A percentile compares a stretch with the other conserved stretches of the same genome.
These are phyloP conservation scores for Cicer chorassanicum DNA, from an alignment of 306 rosid species.

Conservation along the genomic window DNA sequence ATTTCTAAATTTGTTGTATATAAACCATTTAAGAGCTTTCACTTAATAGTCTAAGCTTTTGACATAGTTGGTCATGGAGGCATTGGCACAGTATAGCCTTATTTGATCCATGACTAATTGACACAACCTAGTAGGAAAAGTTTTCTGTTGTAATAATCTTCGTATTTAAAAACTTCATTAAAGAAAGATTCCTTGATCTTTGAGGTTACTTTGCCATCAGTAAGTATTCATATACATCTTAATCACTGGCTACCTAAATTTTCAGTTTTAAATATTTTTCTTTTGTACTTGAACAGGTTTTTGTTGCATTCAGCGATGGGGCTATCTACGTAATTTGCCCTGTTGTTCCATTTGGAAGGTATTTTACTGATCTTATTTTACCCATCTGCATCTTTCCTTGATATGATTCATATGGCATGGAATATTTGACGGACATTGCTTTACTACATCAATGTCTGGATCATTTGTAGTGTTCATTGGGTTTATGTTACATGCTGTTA, in stretches of 20 bases:
- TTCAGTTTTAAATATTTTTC: conserved; percentile 28
- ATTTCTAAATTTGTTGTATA: neutral
- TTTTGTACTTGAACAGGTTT: conserved; percentile 68
- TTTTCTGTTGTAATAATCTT: conserved; percentile 3
- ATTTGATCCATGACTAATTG: neutral
- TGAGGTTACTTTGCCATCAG: conserved; percentile 28
- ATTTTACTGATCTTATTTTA: conserved; percentile 39
- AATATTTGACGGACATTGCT: conserved; percentile 27
- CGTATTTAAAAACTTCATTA: conserved; percentile 9
- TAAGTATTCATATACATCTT: conserved; percentile 1
- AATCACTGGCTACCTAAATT: conserved; percentile 27
- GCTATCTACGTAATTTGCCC: conserved; percentile 86
- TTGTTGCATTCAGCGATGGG: conserved; percentile 82
- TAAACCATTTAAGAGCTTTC: conserved; percentile 18
- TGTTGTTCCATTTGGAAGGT: conserved; percentile 96
- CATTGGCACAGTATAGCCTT: neutral
- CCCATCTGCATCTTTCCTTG: conserved; percentile 1
- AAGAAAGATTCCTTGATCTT: conserved; percentile 19
- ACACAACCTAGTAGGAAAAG: neutral
- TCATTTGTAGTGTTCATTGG: conserved; percentile 12
- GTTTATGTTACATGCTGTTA: conserved; percentile 25
- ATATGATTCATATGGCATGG: conserved; percentile 20
- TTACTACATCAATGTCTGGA: neutral
- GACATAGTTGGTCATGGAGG: neutral
- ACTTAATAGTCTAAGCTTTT: neutral